Percentiles rank a stretch among this genome's conserved stretches.
phyloP scores from a whole-genome alignment of 805 yeast genomes.

The Saccharomycodes ludwigii region DNA sequence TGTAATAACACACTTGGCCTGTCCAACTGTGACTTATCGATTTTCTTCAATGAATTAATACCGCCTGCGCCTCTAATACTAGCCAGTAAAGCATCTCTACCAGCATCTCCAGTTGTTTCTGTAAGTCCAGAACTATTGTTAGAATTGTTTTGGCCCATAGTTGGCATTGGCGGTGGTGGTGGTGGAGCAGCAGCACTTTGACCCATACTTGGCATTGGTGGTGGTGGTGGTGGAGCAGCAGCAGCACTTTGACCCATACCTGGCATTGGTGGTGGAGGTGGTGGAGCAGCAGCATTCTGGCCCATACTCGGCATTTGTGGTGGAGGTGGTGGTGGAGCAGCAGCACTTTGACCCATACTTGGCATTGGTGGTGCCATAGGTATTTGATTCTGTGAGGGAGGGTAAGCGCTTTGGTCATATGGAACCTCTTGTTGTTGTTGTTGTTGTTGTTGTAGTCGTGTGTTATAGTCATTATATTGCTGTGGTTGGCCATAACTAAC shows the following conservation, averaged over 20 bases:
- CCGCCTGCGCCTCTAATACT: slow-evolving; percentile 80
- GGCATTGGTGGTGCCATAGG: slow-evolving; percentile 6
- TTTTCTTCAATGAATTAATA: slow-evolving; percentile 52
- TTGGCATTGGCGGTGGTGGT: slow-evolving; percentile 1
- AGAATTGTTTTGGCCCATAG: slow-evolving; percentile 1
- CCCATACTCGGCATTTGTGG: slow-evolving; percentile 5
- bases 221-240: slow-evolving; percentile 1
- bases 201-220: slow-evolving; percentile 1
- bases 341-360: slow-evolving; percentile 1
- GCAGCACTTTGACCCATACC: neutral
- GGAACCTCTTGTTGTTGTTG: slow-evolving; percentile 8
- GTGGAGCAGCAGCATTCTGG: slow-evolving; percentile 5
- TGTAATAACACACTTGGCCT: slow-evolving; percentile 61
- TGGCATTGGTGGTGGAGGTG: slow-evolving; percentile 8
- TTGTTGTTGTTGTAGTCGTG: slow-evolving; percentile 9
- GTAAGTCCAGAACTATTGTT: slow-evolving; percentile 3
- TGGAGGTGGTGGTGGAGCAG: slow-evolving; percentile 5
- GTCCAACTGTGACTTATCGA: slow-evolving; percentile 75
- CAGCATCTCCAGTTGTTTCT: slow-evolving; percentile 34
- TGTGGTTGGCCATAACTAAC: slow-evolving; percentile 2
- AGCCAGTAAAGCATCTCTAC: slow-evolving; percentile 72
- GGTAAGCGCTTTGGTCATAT: neutral
- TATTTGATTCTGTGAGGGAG: slow-evolving; percentile 10
- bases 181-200: slow-evolving; percentile 1
- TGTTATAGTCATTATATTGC: slow-evolving; percentile 6